Conservation (phyloP, 805 yeast genomes). For the Danielia reshetovae region DNA sequence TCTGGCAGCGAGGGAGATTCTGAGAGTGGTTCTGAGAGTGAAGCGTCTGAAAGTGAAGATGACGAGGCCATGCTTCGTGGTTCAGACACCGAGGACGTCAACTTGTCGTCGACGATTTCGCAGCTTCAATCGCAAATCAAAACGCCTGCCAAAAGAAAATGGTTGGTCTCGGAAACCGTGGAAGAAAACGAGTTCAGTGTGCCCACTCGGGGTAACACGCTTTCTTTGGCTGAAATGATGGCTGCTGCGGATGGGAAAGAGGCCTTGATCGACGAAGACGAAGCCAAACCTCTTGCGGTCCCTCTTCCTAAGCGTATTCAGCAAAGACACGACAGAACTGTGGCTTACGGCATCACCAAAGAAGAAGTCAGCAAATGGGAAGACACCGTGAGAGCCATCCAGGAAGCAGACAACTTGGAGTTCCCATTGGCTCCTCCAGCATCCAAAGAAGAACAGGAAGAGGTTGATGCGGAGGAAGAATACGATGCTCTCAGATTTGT, state of each 20-base stretch:
- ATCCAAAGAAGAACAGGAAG: constrained; percentile 11
- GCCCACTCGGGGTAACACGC: constrained; percentile 56
- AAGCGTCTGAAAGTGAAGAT: constrained; percentile 29
- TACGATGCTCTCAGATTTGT: constrained; percentile 8
- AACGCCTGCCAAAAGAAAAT: constrained; percentile 39
- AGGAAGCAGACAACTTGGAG: constrained; percentile 78
- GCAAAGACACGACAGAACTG: constrained; percentile 77
- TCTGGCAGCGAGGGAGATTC: constrained; percentile 22
- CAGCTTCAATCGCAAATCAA: constrained; percentile 32
- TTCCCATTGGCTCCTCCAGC: constrained; percentile 61
- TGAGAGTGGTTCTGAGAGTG: constrained; percentile 13
- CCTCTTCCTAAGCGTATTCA: constrained; percentile 87
- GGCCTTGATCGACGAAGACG: constrained; percentile 42
- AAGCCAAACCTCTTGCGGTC: constrained; percentile 54
- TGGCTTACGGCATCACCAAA: constrained; percentile 86
- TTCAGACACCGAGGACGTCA: constrained; percentile 41
- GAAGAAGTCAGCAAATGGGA: constrained; percentile 87
- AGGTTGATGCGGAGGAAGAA: constrained; percentile 32
- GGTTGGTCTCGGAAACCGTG: constrained; percentile 48
- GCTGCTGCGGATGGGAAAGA: constrained; percentile 53
- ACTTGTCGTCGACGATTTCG: constrained; percentile 47
- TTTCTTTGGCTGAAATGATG: constrained; percentile 74
- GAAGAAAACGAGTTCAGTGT: constrained; percentile 69
- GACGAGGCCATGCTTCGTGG: constrained; percentile 26
- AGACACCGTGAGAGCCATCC: constrained; percentile 71